Percentiles rank a stretch among this genome's conserved stretches.
phyloP scores from a whole-genome alignment of 192 early-diverging fungal species.

The Endogone sp. region DNA sequence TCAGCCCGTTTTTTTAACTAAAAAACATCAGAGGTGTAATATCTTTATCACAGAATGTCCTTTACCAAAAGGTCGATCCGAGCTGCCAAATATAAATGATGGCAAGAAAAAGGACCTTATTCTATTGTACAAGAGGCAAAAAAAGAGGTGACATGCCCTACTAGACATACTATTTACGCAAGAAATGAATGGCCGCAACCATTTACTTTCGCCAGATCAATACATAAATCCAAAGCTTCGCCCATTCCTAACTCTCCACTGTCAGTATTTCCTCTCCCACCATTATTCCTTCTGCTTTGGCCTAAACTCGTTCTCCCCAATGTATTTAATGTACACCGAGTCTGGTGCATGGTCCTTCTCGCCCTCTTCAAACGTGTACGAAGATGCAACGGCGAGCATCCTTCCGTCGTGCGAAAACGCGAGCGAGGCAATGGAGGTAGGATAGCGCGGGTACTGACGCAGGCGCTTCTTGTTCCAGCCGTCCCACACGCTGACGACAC shows the following conservation, averaged over 20 bases:
- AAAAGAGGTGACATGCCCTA: too few species aligned
- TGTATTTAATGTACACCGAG: slow-evolving; percentile 70
- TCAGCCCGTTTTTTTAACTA: too few species aligned
- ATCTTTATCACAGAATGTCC: too few species aligned
- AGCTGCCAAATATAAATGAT: too few species aligned
- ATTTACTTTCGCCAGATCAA: too few species aligned
- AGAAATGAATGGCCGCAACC: not conserved
- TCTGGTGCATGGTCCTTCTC: slow-evolving; percentile 84
- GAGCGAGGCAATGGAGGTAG: slow-evolving; percentile 76
- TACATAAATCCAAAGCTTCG: not conserved
- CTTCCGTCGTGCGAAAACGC: slow-evolving; percentile 78
- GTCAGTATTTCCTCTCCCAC: too few species aligned
- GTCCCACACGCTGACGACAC: slow-evolving; percentile 91
- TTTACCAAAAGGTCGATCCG: too few species aligned
- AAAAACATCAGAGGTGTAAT: too few species aligned
- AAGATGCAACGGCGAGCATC: slow-evolving; percentile 79
- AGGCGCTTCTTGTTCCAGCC: slow-evolving; percentile 86
- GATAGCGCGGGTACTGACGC: slow-evolving; percentile 77
- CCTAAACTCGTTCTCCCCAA: slow-evolving; percentile 57
- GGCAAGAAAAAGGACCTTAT: not conserved
- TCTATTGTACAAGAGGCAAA: not conserved
- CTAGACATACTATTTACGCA: not conserved
- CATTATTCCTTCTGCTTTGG: not conserved
- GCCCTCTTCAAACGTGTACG: slow-evolving; percentile 95
- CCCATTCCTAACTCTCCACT: not conserved